Evolutionary conservation across 768 basidiomycete species (phyloP), one percentile per base, ranked within the genome.

Genomic region (Russula vinacea): DNA sequence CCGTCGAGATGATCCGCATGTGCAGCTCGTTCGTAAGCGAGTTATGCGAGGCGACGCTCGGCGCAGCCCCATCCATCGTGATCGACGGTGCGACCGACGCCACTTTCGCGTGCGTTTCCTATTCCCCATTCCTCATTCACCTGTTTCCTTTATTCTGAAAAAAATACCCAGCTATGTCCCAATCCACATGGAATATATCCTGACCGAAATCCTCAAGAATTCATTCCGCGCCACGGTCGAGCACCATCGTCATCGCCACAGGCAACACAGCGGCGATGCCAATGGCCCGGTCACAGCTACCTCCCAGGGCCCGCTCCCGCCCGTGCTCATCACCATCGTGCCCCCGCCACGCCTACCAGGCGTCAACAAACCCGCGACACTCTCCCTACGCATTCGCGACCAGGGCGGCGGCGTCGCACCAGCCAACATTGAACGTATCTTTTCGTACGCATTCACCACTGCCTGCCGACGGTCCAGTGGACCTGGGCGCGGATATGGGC

Each of bases 381-480:
- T 94, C 62, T 89, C 89, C 35, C 79, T 95, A 51, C 81, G 93
- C 44, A 79, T 95, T 22, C 83, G 93, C 35, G 93, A 95, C 70
- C 86, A 92, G 70, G 93, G 93, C 4, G 93, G 93, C 11, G 93
- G 93, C 9, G 86, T 95, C 37, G 81, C 86, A 0, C 86, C 86
- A 2, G 76, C 81, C 11, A 84, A 94, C 73, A 83, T 94, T 80
- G 77, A 81, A 22, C 83, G 84, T 51, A 89, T 95, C 61, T 95
- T 95, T 75, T 92, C 92, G 19, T 95, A 95, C 73, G 91, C 91
- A 7, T 95, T 94, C 73, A 94, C 92, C 5, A 94, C 93, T 5
- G 92, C 91, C 3, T 87, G 85, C 7, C 76, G 81, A 49, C 77
- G 76, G 11, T 37, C 26, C 60, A 32, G 37, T 22, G 33, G 55